Base-by-base conservation (phyloP, 495 filamentous ascomycete species). In the Lasiosphaeria ovina region DNA sequence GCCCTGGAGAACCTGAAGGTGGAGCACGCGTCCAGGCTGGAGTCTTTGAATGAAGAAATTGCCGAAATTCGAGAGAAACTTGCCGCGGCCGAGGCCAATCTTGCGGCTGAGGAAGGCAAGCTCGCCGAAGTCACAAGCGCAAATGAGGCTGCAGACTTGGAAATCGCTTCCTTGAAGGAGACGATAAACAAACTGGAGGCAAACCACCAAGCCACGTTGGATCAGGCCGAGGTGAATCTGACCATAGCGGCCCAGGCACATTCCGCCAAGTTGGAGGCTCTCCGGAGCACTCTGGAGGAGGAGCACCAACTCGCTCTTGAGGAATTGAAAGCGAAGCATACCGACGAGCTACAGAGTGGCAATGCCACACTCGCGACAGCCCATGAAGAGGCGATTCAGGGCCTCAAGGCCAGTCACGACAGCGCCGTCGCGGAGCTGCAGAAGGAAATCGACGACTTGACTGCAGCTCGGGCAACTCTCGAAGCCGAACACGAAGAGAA, bases 21-120 rank as follows among this genome's bases (percentile, higher is more conserved):
- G 38, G 73, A 79, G 52, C 80, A 84, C 62, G 71, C 77, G 35
- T 64, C 76, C 17, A 76, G 77, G 51, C 69, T 83, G 42, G 79
- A 81, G 58, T 51, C 64, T 6, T 53, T 80, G 6, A 66, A 71
- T 42, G 66, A 69, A 32, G 69, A 81, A 53, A 68, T 82, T 47
- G 60, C 73, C 3, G 75, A 76, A 36, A 69, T 72, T 11, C 69
- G 78, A 36, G 69, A 75, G 6, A 77, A 81, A 64, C 73, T 81
- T 7, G 68, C 71, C 47, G 53, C 59, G 36, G 78, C 71, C 48
- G 71, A 79, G 68, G 68, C 65, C 57, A 75, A 72, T 34, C 69
- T 77, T 35, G 74, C 64, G 17, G 55, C 61, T 6, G 68, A 76
- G 10, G 77, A 76, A 65, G 60, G 51, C 14, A 63, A 79, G 52